A percentile compares a stretch with the other conserved stretches of the same genome.
phyloP scores from a whole-genome alignment of 2,329 filamentous ascomycete species.

The Alternaria incomplexa region DNA sequence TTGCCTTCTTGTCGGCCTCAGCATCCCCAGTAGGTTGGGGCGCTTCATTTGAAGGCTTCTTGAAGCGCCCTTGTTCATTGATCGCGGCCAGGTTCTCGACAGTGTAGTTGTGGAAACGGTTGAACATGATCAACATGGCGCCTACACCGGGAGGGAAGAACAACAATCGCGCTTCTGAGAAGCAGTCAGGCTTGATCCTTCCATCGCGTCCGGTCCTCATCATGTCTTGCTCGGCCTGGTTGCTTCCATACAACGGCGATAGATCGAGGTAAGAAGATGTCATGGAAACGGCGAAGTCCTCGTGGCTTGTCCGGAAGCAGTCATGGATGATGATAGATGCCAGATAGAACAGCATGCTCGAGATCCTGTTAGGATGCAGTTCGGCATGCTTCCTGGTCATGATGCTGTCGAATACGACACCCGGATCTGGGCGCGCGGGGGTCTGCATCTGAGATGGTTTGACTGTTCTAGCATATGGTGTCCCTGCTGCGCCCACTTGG shows the following conservation, averaged over 20 bases:
- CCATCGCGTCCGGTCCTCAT: conserved; percentile 70
- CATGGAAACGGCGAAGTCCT: conserved; percentile 67
- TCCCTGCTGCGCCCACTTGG: conserved; percentile 67
- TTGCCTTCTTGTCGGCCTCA: conserved; percentile 32
- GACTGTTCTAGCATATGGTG: conserved; percentile 74
- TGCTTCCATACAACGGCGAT: conserved; percentile 74
- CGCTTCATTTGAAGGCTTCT: conserved; percentile 59
- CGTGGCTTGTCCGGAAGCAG: conserved; percentile 69
- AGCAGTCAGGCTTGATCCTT: conserved; percentile 74
- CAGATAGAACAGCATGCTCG: conserved; percentile 76
- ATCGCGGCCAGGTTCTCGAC: conserved; percentile 81
- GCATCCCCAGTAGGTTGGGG: conserved; percentile 52
- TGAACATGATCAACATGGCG: conserved; percentile 71
- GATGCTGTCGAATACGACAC: conserved; percentile 70
- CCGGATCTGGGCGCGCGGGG: conserved; percentile 68
- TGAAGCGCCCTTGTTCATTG: conserved; percentile 83
- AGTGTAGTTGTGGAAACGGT: conserved; percentile 82
- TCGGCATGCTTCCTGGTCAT: conserved; percentile 68
- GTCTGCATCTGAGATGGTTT: conserved; percentile 62
- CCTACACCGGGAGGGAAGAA: conserved; percentile 73
- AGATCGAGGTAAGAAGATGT: conserved; percentile 79
- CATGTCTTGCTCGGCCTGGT: conserved; percentile 68
- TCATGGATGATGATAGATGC: conserved; percentile 71
- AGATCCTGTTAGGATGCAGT: conserved; percentile 74
- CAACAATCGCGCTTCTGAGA: conserved; percentile 68